Evolutionary conservation across 2,329 filamentous ascomycete genomes (phyloP), one percentile per base, ranked within the genome.

Genomic region (Talaromyces sp.): DNA sequence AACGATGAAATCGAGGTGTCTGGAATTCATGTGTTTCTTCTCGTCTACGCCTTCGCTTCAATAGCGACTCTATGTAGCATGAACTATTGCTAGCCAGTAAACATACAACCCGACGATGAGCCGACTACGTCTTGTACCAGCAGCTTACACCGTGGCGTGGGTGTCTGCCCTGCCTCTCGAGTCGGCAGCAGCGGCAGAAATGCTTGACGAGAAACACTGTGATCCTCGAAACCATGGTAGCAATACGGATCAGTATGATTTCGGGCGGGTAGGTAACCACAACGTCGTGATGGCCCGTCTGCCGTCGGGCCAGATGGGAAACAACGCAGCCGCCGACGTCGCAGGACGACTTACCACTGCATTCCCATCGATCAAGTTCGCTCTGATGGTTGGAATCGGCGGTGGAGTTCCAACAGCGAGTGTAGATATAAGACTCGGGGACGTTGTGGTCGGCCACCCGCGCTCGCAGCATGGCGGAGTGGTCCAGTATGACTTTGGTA

Each of bases 301-400:
- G 3, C 75, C 72, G 9, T 70, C 69, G 27, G 73, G 77, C 22
- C 67, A 67, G 22, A 73, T 73, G 47, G 79, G 79, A 13, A 78
- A 65, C 10, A 64, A 39, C 2, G 65, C 68, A 3, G 64, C 70
- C 6, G 67, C 69, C 1, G 47, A 41, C 1, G 67, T 70, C 0
- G 69, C 68, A 2, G 56, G 60, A 10, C 50, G 68, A 13, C 64
- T 73, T 37, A 31, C 50, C 61, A 64, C 37, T 13, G 65, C 43
- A 47, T 75, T 70, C 59, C 69, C 67, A 45, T 67, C 61, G 15
- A 66, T 71, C 13, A 35, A 64, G 17, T 57, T 69, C 31, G 72
- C 74, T 2, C 70, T 83, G 1, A 75, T 83, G 73, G 79, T 83
- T 0, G 80, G 80, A 19, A 78, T 83, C 43, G 80, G 77, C 0